Base-by-base conservation (phyloP, 108 stramenopile species). In the Skeletonema costatum region DNA sequence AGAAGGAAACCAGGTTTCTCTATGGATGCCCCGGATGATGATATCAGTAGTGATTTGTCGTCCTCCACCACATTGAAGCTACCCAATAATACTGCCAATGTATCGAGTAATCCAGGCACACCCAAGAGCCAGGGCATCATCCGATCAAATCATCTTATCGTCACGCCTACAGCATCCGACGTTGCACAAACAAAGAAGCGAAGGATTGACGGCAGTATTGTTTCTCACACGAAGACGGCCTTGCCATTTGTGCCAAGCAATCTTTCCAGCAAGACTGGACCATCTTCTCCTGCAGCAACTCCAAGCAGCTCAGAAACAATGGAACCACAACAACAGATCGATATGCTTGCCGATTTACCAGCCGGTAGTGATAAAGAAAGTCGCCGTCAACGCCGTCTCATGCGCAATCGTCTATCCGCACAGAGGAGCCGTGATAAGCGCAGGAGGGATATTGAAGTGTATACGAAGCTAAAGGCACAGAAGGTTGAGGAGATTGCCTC, bases 321-420 rank as follows among this genome's bases (percentile, higher is more conserved):
- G 1, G 41, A 11, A 2, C 10, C 41, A 12, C 41, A n/a, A n/a
- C n/a, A 51, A 19, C 4, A 51, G 5, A 17, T 3, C 25, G 53
- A 53, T 21, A 29, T 21, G 53, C 6, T 29, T 10, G 8, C 19
- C 19, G 53, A 53, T 53, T 53, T 53, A 25, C 63, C 63, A 19
- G 17, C 7, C 1, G 63, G 63, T 1, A 64, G 38, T 17, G 63
- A 64, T 12, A 5, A 19, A 19, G 63, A 64, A 36, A 42, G 39
- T 42, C 63, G 63, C 8, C 63, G 63, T 10, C 29, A 38, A 17
- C 63, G 63, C 9, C 63, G 63, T n/a, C n/a, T 38, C 1, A 30
- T 64, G 31, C 63, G 63, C 63, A 64, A 64, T 42, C 63, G 63
- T 42, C 8, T 64, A 38, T 64, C 63, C 4, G 63, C 63, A 38